Evolutionary conservation across 2,329 filamentous ascomycete species (phyloP).

Genomic region (Curvularia verruculosa): DNA sequence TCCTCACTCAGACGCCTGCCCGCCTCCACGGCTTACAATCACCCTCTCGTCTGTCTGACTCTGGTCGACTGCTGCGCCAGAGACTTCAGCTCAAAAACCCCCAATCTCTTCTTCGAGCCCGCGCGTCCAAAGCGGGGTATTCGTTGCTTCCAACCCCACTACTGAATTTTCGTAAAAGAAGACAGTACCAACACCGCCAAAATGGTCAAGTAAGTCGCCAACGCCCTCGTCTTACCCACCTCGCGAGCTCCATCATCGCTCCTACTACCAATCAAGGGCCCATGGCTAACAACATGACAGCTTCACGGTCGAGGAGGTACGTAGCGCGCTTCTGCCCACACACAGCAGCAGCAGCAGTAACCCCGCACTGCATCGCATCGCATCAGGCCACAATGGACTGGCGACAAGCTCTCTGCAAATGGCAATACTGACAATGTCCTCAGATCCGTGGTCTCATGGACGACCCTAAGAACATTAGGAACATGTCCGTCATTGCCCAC

Average conservation of each 20-base stretch:
- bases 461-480: slow-evolving; percentile 77
- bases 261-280: not conserved
- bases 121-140: slow-evolving; percentile 46
- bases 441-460: slow-evolving; percentile 80
- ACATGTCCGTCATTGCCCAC: slow-evolving; percentile 99
- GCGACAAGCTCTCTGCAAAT: slow-evolving; percentile 7
- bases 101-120: slow-evolving; percentile 29
- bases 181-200: slow-evolving; percentile 74
- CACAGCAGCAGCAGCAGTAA: not conserved
- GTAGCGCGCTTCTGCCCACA: slow-evolving; percentile 42
- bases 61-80: slow-evolving; percentile 43
- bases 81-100: slow-evolving; percentile 37
- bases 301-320: slow-evolving; percentile 94
- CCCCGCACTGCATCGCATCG: slow-evolving; percentile 7
- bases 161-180: slow-evolving; percentile 46
- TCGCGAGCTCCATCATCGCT: not conserved
- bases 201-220: slow-evolving; percentile 95
- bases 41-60: slow-evolving; percentile 34
- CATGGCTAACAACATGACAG: slow-evolving; percentile 65
- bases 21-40: slow-evolving; percentile 30
- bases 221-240: slow-evolving; percentile 2
- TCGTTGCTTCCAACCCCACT: slow-evolving; percentile 35
- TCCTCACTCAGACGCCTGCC: slow-evolving; percentile 25
- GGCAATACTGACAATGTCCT: slow-evolving; percentile 36
- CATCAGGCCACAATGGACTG: slow-evolving; percentile 26